Evolutionary conservation across 2,329 filamentous ascomycete genomes (phyloP).

Genomic region (Cercospora zeina): DNA sequence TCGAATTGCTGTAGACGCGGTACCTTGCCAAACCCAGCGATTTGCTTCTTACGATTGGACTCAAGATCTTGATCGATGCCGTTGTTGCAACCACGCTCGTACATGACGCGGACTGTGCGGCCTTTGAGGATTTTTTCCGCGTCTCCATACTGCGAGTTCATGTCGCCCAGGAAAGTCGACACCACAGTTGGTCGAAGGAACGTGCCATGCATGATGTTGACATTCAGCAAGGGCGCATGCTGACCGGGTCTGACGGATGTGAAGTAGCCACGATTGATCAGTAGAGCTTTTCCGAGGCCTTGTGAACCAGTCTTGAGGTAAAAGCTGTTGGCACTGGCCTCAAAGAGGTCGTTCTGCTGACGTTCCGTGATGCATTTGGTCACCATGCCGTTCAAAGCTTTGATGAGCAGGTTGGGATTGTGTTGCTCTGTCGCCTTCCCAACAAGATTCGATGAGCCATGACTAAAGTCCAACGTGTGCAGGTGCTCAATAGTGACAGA

Average conservation of each 20-base stretch:
- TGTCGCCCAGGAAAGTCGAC: slow-evolving; percentile 2
- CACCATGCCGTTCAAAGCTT: slow-evolving; percentile 13
- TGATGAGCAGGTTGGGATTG: slow-evolving; percentile 13
- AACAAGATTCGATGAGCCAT: neutral
- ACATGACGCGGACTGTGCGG: slow-evolving; percentile 2
- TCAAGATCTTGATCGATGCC: neutral
- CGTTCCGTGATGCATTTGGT: slow-evolving; percentile 14
- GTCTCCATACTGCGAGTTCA: neutral
- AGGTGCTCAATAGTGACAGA: neutral
- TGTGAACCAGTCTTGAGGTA: neutral
- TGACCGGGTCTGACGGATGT: slow-evolving; percentile 10
- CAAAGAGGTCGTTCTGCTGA: neutral
- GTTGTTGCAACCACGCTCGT: neutral
- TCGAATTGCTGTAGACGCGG: neutral
- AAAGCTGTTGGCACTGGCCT: slow-evolving; percentile 16
- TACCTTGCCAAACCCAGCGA: slow-evolving; percentile 5
- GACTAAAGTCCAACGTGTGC: neutral
- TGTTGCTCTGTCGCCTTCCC: neutral
- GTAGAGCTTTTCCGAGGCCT: neutral
- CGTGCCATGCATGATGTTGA: slow-evolving; percentile 10
- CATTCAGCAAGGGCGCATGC: neutral
- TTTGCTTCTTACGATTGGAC: slow-evolving; percentile 1
- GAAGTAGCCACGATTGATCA: slow-evolving; percentile 18
- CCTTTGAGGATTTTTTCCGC: neutral
- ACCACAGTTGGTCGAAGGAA: slow-evolving; percentile 5